Evolutionary conservation across 257 asterid species (phyloP), one percentile per base, ranked within the genome.

Genomic region (Petunia axillaris): DNA sequence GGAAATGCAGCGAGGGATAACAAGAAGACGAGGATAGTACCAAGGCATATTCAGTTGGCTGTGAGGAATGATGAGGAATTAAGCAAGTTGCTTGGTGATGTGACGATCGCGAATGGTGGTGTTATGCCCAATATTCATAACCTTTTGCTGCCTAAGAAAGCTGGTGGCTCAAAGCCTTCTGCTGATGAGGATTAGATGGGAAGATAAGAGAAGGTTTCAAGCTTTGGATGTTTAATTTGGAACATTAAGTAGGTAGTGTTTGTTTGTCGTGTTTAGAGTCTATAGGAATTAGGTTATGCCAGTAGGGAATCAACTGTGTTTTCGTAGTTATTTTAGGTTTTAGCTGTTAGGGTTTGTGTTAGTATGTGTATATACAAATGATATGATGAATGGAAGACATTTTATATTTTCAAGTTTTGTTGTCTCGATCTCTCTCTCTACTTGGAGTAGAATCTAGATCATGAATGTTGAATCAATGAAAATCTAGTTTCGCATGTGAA

Each of bases 101-200:
- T 93, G 46, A 93, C 98, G 0, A 93, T 93, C 53, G 98, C 94
- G 1, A 91, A 93, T 36, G 97, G 97, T 1, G 97, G 98, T 8
- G 97, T 93, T 57, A 93, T 93, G 98, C 97, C 98, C 55, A 93
- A 93, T 85, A 93, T 93, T 67, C 98, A 93, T 91, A 93, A 91
- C 84, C 92, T 91, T 7, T 54, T 90, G 68, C 93, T 93, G 1
- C 98, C 97, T 0, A 91, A 93, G 91, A 91, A 91, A 82, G 67
- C 91, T 7, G 96, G 89, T 38, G 78, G 91, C 16, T 92, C 91
- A 8, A 90, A 90, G 85, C 92, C 68, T 1, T 55, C 89, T 0
- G 88, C 85, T 0, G 93, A 93, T 13, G 97, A 93, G 1, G 97
- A 90, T 78, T 93, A 93, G 79, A 78, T 39, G 71, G 37, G 36